Evolutionary conservation across 495 filamentous ascomycete species (phyloP).

Genomic region (Xylaria intraflava): DNA sequence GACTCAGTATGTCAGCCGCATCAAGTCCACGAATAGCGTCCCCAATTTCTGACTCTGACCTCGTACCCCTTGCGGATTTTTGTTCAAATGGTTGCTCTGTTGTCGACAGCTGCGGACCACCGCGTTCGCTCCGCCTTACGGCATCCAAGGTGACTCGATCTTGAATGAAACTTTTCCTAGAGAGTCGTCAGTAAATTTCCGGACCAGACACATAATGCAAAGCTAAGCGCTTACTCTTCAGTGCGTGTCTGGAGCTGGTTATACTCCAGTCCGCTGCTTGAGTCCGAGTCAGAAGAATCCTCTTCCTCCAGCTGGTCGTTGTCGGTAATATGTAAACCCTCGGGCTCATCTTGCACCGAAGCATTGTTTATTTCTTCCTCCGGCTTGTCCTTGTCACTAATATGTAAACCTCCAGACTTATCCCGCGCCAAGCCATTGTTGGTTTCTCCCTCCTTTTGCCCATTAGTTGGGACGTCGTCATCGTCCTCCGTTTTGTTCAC

Average conservation of each 20-base stretch:
- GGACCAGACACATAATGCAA: neutral
- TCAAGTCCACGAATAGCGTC: conserved; percentile 21
- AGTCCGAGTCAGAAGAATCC: neutral
- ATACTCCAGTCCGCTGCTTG: conserved; percentile 1
- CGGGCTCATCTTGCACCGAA: conserved; percentile 1
- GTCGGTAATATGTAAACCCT: conserved; percentile 8
- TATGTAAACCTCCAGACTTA: conserved; percentile 11
- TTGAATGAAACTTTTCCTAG: conserved; percentile 22
- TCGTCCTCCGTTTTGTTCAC: neutral
- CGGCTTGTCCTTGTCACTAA: conserved; percentile 3
- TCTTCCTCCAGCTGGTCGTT: conserved; percentile 1
- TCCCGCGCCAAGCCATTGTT: neutral
- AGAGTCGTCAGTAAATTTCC: conserved; percentile 9
- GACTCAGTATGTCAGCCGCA: conserved; percentile 11
- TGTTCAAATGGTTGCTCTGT: neutral
- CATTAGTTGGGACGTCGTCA: neutral
- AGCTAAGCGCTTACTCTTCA: conserved; percentile 3
- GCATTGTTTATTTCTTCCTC: neutral
- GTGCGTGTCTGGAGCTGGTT: neutral
- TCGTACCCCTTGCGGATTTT: conserved; percentile 3
- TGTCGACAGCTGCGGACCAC: neutral
- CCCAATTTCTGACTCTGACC: conserved; percentile 2
- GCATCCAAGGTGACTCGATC: conserved; percentile 14
- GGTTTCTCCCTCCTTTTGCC: neutral
- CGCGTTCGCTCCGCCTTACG: conserved; percentile 17